Evolutionary conservation across 768 basidiomycete species (phyloP).

Genomic region (Tricholoma saponaceum): DNA sequence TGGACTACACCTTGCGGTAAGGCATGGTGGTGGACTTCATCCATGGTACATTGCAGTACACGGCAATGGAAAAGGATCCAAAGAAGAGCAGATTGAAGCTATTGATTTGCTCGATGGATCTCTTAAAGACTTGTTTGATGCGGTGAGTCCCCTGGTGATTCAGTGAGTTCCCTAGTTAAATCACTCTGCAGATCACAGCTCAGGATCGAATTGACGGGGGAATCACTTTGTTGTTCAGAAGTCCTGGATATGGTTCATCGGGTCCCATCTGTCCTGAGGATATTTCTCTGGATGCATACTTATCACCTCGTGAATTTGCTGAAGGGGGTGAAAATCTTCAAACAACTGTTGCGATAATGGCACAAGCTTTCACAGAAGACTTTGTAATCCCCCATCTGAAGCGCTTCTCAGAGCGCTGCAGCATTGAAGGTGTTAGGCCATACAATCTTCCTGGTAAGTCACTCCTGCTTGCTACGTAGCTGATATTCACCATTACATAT

Average conservation of each 20-base stretch:
- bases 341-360: neutral
- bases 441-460: neutral
- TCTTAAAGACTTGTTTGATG: too few relatives aligned
- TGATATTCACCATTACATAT: too few relatives aligned
- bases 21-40: neutral
- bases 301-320: neutral
- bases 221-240: neutral
- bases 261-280: neutral
- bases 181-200: too few relatives aligned
- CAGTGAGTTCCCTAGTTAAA: too few relatives aligned
- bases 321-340: neutral
- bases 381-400: neutral
- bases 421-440: neutral
- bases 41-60: neutral
- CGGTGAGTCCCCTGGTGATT: too few relatives aligned
- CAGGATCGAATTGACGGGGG: neutral
- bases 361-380: neutral
- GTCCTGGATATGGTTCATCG: neutral
- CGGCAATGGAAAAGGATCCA: neutral
- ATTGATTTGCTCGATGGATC: too few relatives aligned
- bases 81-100: too few relatives aligned
- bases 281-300: neutral
- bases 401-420: neutral
- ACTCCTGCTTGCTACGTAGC: too few relatives aligned
- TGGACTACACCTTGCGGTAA: neutral